Evolutionary conservation across 192 early-diverging fungal species (phyloP).

Genomic region (Backusella luteola): DNA sequence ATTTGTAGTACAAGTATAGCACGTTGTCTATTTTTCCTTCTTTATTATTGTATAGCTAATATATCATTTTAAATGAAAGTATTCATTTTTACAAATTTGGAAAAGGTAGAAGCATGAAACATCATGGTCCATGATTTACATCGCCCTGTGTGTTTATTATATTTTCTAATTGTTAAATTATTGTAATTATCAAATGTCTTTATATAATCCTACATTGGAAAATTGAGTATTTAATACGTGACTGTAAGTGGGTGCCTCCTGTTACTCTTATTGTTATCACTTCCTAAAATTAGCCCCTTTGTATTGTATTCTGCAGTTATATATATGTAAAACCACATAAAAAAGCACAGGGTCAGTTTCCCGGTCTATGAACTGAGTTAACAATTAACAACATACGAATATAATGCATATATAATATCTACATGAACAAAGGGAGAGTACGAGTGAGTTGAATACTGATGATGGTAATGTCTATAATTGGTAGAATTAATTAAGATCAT

Average conservation of each 20-base stretch:
- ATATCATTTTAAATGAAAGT: too few species aligned
- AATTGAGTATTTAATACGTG: not conserved
- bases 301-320: too few species aligned
- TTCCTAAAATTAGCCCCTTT: not conserved
- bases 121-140: too few species aligned
- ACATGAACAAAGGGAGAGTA: not conserved
- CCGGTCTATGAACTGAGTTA: not conserved
- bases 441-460: not conserved
- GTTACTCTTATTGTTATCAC: not conserved
- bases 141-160: not conserved
- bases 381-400: not conserved
- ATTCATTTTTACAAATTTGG: not conserved
- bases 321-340: not conserved
- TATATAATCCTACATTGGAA: not conserved
- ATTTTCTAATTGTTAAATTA: not conserved
- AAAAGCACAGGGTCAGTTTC: not conserved
- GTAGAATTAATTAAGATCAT: not conserved
- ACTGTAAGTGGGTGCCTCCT: not conserved
- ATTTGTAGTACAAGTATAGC: not conserved
- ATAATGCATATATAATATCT: not conserved
- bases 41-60: too few species aligned
- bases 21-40: not conserved
- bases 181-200: not conserved
- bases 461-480: not conserved
- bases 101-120: not conserved